A percentile compares a stretch with the other conserved stretches of the same genome.
phyloP scores from a whole-genome alignment of 2,329 filamentous ascomycete species.

The Davidsoniella australis region DNA sequence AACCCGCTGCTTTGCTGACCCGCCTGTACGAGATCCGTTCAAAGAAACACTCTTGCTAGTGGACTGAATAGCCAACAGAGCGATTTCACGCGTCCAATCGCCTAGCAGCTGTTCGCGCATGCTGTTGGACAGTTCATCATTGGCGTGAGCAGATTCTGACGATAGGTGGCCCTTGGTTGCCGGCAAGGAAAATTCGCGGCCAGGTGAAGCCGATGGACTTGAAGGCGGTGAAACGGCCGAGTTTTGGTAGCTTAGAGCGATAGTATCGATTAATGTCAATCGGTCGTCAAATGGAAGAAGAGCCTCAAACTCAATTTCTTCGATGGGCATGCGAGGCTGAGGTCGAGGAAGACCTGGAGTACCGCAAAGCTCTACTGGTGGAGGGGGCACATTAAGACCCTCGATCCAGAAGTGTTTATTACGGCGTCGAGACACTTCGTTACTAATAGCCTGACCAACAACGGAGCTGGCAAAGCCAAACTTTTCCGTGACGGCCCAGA shows the following conservation, averaged over 20 bases:
- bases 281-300: conserved; percentile 63
- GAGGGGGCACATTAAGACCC: conserved; percentile 52
- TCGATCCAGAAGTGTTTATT: conserved; percentile 66
- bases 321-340: conserved; percentile 29
- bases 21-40: conserved; percentile 53
- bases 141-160: conserved; percentile 18
- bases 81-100: conserved; percentile 64
- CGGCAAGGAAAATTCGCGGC: conserved; percentile 23
- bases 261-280: conserved; percentile 52
- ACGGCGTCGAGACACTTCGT: conserved; percentile 59
- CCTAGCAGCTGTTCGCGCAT: conserved; percentile 61
- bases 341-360: conserved; percentile 29
- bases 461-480: conserved; percentile 59
- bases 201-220: conserved; percentile 55
- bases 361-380: conserved; percentile 43
- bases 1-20: conserved; percentile 35
- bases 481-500: conserved; percentile 61
- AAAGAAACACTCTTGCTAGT: conserved; percentile 57
- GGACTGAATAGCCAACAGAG: conserved; percentile 50
- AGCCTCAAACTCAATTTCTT: conserved; percentile 42
- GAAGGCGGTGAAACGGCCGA: conserved; percentile 44
- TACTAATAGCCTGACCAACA: conserved; percentile 53
- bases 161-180: conserved; percentile 3
- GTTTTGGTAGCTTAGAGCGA: conserved; percentile 54
- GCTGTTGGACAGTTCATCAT: conserved; percentile 43